These are phyloP conservation scores for Flaveria sonorensis DNA, from an alignment of 129 eudicot genomes.

Conservation along the genomic window DNA sequence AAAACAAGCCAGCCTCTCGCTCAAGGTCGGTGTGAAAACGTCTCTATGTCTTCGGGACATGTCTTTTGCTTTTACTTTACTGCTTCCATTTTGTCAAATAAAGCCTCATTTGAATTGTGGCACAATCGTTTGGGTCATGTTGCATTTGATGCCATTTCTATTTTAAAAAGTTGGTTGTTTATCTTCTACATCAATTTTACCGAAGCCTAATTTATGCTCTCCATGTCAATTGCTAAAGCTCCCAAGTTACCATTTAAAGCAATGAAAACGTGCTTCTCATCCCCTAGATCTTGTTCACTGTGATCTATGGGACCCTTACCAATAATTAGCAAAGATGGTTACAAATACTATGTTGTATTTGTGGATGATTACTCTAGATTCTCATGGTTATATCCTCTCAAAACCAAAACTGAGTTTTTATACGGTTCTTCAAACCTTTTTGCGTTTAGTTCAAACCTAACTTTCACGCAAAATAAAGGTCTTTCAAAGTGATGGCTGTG, in stretches of 20 bases:
- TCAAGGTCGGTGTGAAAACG: too few relatives aligned
- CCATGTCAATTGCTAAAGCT: not conserved
- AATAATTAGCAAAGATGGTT: not conserved
- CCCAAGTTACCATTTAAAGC: not conserved
- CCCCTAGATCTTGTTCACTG: not conserved
- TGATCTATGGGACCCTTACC: not conserved
- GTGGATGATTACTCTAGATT: conserved; percentile 1
- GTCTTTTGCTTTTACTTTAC: not conserved
- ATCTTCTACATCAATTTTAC: not conserved
- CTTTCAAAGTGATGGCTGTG: too few relatives aligned
- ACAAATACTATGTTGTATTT: not conserved
- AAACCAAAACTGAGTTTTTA: not conserved
- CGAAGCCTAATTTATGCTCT: not conserved
- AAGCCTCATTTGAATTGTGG: conserved; percentile 10
- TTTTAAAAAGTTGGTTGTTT: not conserved
- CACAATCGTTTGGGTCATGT: too few relatives aligned
- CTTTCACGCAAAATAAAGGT: too few relatives aligned
- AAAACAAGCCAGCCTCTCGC: not conserved
- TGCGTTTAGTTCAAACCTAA: not conserved
- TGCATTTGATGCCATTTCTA: conserved; percentile 3
- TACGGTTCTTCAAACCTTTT: not conserved
- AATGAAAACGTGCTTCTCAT: not conserved
- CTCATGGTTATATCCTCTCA: not conserved
- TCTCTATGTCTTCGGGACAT: not conserved
- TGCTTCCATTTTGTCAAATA: not conserved